A percentile compares a stretch with the other conserved stretches of the same genome.
These are phyloP conservation scores for Fonsecaea multimorphosa DNA, from an alignment of 2,329 filamentous ascomycete species.

Conservation along the genomic window DNA sequence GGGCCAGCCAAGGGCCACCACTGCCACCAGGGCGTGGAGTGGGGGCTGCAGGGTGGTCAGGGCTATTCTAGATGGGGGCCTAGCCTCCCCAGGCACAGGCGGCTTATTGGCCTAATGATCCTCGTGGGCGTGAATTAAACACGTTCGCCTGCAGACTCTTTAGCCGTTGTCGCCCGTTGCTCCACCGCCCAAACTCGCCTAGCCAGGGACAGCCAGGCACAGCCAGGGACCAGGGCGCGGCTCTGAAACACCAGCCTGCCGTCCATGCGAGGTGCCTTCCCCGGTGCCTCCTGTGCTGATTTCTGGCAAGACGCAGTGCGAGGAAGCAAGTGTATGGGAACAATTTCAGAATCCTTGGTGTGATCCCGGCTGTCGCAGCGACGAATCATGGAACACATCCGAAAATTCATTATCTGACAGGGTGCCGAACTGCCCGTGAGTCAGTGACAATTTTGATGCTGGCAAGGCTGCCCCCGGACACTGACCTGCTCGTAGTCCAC, in stretches of 20 bases:
- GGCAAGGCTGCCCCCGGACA: background rate
- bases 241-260: conserved; percentile 29
- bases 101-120: conserved; percentile 28
- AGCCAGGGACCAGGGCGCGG: conserved; percentile 21
- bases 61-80: conserved; percentile 9
- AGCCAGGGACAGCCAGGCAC: conserved; percentile 21
- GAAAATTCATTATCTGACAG: conserved; percentile 4
- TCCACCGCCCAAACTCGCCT: conserved; percentile 17
- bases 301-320: conserved; percentile 5
- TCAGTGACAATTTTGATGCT: background rate
- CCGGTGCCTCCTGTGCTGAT: conserved; percentile 18
- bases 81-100: conserved; percentile 15
- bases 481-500: no score
- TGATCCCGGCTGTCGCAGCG: conserved; percentile 9
- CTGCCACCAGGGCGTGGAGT: background rate
- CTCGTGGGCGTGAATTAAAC: conserved; percentile 6
- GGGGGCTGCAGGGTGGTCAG: background rate
- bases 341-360: conserved; percentile 19
- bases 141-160: conserved; percentile 23
- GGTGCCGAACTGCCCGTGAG: background rate
- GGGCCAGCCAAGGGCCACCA: no score
- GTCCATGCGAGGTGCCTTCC: conserved; percentile 4
- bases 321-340: conserved; percentile 1
- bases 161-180: conserved; percentile 11
- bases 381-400: conserved; percentile 11